These are phyloP conservation scores for Grifola frondosa DNA, from an alignment of 1,284 basidiomycete species.

Conservation along the genomic window DNA sequence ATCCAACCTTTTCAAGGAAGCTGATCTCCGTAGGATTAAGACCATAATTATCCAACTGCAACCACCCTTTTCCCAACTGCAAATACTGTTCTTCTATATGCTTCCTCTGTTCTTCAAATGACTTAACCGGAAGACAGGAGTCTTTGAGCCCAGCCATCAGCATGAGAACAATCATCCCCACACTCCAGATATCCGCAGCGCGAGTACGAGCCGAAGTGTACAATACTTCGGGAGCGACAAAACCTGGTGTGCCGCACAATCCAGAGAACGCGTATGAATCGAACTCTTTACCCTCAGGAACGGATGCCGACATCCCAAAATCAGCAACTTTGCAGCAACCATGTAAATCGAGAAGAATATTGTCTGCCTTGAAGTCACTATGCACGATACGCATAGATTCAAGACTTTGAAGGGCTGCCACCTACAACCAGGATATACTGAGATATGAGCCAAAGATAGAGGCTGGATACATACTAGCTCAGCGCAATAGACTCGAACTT, in stretches of 20 bases:
- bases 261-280: background rate
- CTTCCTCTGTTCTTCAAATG: no score
- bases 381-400: constrained; percentile 62
- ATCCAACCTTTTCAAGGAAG: no score
- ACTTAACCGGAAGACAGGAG: no score
- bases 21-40: no score
- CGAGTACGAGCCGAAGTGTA: no score
- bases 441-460: background rate
- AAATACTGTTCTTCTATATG: no score
- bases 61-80: no score
- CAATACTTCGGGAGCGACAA: constrained; percentile 7
- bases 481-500: constrained; percentile 7
- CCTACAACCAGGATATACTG: background rate
- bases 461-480: constrained; percentile 10
- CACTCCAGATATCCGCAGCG: no score
- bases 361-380: constrained; percentile 70
- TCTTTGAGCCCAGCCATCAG: no score
- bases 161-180: no score
- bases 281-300: background rate
- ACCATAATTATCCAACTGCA: no score
- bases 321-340: constrained; percentile 60
- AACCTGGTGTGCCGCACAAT: constrained; percentile 9
- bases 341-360: constrained; percentile 50
- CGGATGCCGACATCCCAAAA: constrained; percentile 52
- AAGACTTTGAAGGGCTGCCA: constrained; percentile 23